A percentile compares a stretch with the other conserved stretches of the same genome.
phyloP scores from a whole-genome alignment of 495 filamentous ascomycete species.

The Penicillium pulvis region DNA sequence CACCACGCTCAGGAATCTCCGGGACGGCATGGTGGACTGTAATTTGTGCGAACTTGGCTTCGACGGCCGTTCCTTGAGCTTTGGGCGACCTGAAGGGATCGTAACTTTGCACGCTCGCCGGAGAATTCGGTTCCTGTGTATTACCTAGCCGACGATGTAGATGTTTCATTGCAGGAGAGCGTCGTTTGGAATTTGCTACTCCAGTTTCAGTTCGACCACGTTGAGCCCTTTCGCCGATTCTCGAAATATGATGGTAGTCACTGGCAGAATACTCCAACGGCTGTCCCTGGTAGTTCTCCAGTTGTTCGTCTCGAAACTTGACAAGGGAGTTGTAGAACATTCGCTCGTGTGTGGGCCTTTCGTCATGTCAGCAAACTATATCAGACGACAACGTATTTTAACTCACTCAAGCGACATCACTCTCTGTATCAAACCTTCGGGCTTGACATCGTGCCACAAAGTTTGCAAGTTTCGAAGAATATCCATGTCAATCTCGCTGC shows the following conservation, averaged over 20 bases:
- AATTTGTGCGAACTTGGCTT: constrained; percentile 59
- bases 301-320: constrained; percentile 74
- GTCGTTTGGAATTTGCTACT: constrained; percentile 49
- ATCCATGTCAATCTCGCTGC: constrained; percentile 71
- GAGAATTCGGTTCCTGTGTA: constrained; percentile 48
- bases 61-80: constrained; percentile 34
- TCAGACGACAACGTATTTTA: background rate
- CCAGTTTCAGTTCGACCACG: constrained; percentile 21
- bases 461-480: constrained; percentile 81
- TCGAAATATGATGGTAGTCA: constrained; percentile 81
- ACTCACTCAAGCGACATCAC: constrained; percentile 71
- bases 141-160: constrained; percentile 45
- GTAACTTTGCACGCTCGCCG: constrained; percentile 62
- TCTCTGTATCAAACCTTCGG: constrained; percentile 67
- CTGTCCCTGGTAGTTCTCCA: constrained; percentile 79
- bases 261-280: constrained; percentile 77
- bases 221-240: constrained; percentile 23
- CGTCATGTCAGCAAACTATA: constrained; percentile 6
- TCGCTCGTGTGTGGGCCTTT: constrained; percentile 81
- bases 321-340: constrained; percentile 85
- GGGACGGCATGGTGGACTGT: constrained; percentile 60
- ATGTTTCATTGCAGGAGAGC: constrained; percentile 70
- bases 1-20: constrained; percentile 8
- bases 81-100: constrained; percentile 81
- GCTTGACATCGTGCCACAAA: constrained; percentile 80